Evolutionary conservation across 2,329 filamentous ascomycete species (phyloP).

Genomic region (Alternaria solani): DNA sequence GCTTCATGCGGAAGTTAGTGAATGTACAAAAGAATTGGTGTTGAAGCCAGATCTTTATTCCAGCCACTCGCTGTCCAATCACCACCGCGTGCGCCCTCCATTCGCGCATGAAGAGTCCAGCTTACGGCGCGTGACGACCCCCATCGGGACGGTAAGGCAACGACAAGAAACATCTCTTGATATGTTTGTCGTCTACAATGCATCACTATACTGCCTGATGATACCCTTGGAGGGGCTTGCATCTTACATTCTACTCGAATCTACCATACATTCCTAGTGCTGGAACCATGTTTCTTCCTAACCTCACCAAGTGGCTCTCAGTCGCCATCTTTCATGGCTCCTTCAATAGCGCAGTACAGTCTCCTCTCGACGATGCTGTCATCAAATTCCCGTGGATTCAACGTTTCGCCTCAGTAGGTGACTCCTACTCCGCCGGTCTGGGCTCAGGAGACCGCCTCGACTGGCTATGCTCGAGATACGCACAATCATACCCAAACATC

Average conservation of each 20-base stretch:
- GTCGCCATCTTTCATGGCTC: background rate
- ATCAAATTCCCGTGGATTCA: slow-evolving; percentile 27
- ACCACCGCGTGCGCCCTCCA: slow-evolving; percentile 24
- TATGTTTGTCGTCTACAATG: background rate
- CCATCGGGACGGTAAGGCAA: slow-evolving; percentile 13
- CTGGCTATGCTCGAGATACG: slow-evolving; percentile 41
- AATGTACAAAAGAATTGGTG: background rate
- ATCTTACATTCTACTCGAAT: background rate
- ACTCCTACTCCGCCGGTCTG: slow-evolving; percentile 44
- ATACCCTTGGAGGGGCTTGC: background rate
- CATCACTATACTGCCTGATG: too few species aligned
- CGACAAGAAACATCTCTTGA: background rate
- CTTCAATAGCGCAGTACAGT: background rate
- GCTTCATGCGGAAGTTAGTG: background rate
- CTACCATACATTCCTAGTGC: background rate
- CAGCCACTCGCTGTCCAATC: slow-evolving; percentile 4
- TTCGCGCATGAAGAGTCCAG: slow-evolving; percentile 17
- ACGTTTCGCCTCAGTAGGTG: slow-evolving; percentile 40
- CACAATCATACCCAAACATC: slow-evolving; percentile 37
- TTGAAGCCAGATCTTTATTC: background rate
- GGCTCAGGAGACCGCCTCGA: slow-evolving; percentile 38
- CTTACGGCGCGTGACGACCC: slow-evolving; percentile 21
- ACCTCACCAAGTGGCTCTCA: slow-evolving; percentile 8
- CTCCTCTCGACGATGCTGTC: background rate
- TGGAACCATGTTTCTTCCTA: slow-evolving; percentile 7